Evolutionary conservation across 306 rosid genomes (phyloP).

Genomic region (Gastrolobium villosum): DNA sequence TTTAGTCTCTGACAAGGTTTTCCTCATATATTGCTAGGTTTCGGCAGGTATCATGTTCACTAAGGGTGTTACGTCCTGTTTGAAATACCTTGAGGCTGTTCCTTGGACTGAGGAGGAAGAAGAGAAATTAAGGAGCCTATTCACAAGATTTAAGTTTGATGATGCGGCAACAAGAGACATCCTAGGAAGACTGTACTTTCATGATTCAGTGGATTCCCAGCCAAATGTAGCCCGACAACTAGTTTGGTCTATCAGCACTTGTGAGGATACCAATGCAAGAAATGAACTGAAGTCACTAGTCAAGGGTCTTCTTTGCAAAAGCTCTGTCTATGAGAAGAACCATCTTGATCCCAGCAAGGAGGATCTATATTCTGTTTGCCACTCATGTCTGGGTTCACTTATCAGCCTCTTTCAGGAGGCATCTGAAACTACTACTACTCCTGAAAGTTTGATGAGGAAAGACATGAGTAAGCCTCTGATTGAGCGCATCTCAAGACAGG

Average conservation of each 20-base stretch:
- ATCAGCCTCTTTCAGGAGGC: slow-evolving; percentile 72
- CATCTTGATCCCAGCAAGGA: slow-evolving; percentile 73
- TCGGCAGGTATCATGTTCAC: slow-evolving; percentile 84
- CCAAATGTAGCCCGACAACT: slow-evolving; percentile 68
- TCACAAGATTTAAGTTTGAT: slow-evolving; percentile 78
- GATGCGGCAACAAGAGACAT: slow-evolving; percentile 80
- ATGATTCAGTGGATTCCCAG: slow-evolving; percentile 58
- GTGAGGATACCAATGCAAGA: slow-evolving; percentile 76
- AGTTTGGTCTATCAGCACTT: slow-evolving; percentile 75
- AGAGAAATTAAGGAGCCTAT: slow-evolving; percentile 77
- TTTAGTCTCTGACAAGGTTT: slow-evolving; percentile 43
- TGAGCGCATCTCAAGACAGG: slow-evolving; percentile 74
- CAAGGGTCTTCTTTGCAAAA: slow-evolving; percentile 85
- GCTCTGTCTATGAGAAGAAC: slow-evolving; percentile 83
- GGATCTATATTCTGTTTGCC: slow-evolving; percentile 72
- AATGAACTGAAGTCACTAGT: slow-evolving; percentile 76
- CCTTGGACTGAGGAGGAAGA: slow-evolving; percentile 97
- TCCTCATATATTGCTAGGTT: slow-evolving; percentile 57
- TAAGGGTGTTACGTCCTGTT: slow-evolving; percentile 78
- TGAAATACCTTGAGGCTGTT: slow-evolving; percentile 88
- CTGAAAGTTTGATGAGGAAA: slow-evolving; percentile 53
- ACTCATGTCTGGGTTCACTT: slow-evolving; percentile 68
- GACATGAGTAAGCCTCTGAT: slow-evolving; percentile 66
- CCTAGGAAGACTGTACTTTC: slow-evolving; percentile 71
- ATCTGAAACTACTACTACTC: slow-evolving; percentile 22